Evolutionary conservation across 306 rosid species (phyloP), one percentile per base, ranked within the genome.

Genomic region (Prunus fruticosa): DNA sequence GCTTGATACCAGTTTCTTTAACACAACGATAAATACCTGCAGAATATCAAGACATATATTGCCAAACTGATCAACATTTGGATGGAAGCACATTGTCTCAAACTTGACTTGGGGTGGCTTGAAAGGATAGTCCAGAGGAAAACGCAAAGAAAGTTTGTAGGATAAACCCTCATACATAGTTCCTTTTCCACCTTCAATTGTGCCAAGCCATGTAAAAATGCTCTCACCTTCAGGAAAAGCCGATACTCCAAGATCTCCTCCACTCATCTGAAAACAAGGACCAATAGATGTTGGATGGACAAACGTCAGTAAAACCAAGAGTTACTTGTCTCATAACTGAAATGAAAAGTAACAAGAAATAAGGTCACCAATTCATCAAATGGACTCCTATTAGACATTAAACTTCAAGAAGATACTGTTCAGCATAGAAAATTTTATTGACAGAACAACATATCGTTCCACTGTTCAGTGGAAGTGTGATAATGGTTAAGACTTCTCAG

Each of bases 1-100:
- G n/a, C 67, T 43, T 62, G 54, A 28, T 64, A 28, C 13, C 18
- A 70, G 58, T 41, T 76, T 51, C 53, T 50, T 65, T 64, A 56
- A 34, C 25, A 22, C 54, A 78, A 65, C 46, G 11, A 76, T 46
- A 57, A 66, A 72, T 85, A 95, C 98, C 97, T 95, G 98, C 77
- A 95, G 93, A 75, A 95, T 90, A 86, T 95, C 98, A n/a, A 95
- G 97, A 84, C 97, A 92, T 32, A 95, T 95, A 84, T 92, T 92
- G 87, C 98, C 98, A 81, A 88, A 92, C 87, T 90, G 97, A 73
- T 95, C 97, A 16, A 95, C 95, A 84, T 95, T 92, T 69, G 98
- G 97, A 84, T 92, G 98, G 87, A 95, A 95, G 89, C 98, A 92
- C 91, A 76, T 82, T 0, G 98, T 87, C 87, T 92, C 98, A 61